Conservation (phyloP, 257 asterid species). For the Solanum ossicruentum region DNA sequence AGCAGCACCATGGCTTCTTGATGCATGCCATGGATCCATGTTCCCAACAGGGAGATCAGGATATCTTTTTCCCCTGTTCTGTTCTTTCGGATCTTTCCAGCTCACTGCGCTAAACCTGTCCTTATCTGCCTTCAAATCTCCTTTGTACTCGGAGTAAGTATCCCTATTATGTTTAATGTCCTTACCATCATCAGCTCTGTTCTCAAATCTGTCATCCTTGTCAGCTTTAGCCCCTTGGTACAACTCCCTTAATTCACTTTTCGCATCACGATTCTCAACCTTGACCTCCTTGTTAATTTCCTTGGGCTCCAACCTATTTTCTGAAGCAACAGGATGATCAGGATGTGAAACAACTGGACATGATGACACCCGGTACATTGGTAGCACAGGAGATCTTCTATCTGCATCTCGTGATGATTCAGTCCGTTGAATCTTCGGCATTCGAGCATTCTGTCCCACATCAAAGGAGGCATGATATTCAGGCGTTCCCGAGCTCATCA, state of each 20-base stretch:
- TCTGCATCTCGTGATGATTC: conserved; percentile 63
- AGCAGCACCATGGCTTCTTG: conserved; percentile 42
- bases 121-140: conserved; percentile 50
- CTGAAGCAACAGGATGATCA: conserved; percentile 43
- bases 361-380: conserved; percentile 45
- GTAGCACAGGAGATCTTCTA: conserved; percentile 55
- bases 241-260: conserved; percentile 51
- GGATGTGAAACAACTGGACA: conserved; percentile 43
- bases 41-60: conserved; percentile 46
- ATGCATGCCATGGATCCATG: conserved; percentile 43
- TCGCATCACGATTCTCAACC: conserved; percentile 51
- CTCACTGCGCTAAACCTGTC: conserved; percentile 41
- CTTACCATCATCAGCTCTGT: conserved; percentile 53
- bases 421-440: conserved; percentile 52
- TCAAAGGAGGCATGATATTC: conserved; percentile 63
- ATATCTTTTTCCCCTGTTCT: conserved; percentile 42
- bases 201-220: conserved; percentile 34
- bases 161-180: conserved; percentile 55
- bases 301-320: conserved; percentile 49
- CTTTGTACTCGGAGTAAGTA: conserved; percentile 44
- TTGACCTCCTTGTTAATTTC: conserved; percentile 49
- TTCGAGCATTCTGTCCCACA: conserved; percentile 50
- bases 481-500: conserved; percentile 24
- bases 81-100: conserved; percentile 63
- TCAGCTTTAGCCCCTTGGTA: conserved; percentile 44